Evolutionary conservation across 208 protist genomes (phyloP).

Genomic region (Blastocrithidia nonstop): DNA sequence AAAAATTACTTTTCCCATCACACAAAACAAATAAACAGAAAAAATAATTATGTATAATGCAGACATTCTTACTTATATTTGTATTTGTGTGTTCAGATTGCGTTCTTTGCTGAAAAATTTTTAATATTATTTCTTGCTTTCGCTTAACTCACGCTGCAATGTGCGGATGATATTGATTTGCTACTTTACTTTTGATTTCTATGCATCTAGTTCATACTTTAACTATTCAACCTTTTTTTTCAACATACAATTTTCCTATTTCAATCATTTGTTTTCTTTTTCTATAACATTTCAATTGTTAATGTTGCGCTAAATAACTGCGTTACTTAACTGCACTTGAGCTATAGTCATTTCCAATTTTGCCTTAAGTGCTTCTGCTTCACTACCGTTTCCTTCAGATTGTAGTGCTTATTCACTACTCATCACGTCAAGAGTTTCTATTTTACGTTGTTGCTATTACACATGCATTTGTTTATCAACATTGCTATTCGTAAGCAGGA

Average conservation of each 20-base stretch:
- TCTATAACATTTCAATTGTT: slow-evolving; percentile 25
- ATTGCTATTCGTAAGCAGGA: background rate
- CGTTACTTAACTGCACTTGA: slow-evolving; percentile 51
- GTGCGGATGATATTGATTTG: slow-evolving; percentile 30
- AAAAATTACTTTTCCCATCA: too few relatives aligned
- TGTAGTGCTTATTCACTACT: too few relatives aligned
- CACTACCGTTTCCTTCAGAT: too few relatives aligned
- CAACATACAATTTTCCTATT: slow-evolving; percentile 11
- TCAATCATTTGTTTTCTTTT: slow-evolving; percentile 19
- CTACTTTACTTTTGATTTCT: slow-evolving; percentile 18
- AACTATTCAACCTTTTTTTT: slow-evolving; percentile 18
- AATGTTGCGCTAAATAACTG: slow-evolving; percentile 21
- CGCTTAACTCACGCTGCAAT: slow-evolving; percentile 12
- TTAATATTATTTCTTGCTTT: slow-evolving; percentile 5
- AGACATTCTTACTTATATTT: too few relatives aligned
- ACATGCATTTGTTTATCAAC: background rate
- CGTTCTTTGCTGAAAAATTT: too few relatives aligned
- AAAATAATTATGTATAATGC: too few relatives aligned
- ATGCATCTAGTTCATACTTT: slow-evolving; percentile 10
- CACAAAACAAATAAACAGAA: too few relatives aligned
- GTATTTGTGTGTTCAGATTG: too few relatives aligned
- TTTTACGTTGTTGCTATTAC: background rate
- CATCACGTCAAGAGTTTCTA: too few relatives aligned
- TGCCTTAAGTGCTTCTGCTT: slow-evolving; percentile 4
- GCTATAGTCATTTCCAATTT: slow-evolving; percentile 25